These are phyloP conservation scores for Lyophyllum shimeji DNA, from an alignment of 768 basidiomycete species.

Conservation along the genomic window DNA sequence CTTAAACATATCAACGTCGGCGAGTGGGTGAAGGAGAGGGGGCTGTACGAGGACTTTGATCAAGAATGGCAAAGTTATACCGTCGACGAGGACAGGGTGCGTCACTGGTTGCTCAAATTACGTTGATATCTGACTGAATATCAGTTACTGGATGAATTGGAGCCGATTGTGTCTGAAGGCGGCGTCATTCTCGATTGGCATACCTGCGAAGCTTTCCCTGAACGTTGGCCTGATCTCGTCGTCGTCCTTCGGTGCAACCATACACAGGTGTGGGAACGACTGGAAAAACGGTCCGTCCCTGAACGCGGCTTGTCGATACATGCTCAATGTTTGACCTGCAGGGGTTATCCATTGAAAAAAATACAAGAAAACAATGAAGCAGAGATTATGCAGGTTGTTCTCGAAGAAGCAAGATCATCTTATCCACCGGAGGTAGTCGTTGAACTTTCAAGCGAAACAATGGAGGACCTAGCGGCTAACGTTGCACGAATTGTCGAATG, in stretches of 20 bases:
- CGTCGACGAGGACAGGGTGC: conserved; percentile 94
- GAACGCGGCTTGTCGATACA: background rate
- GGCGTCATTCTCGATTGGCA: conserved; percentile 94
- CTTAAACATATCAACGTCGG: conserved; percentile 87
- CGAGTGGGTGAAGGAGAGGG: conserved; percentile 82
- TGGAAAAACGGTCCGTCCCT: conserved; percentile 77
- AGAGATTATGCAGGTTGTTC: conserved; percentile 94
- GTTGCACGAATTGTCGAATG: conserved; percentile 86
- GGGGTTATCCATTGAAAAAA: conserved; percentile 86
- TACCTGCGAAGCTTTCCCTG: conserved; percentile 90
- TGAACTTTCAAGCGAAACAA: conserved; percentile 74
- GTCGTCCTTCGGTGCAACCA: conserved; percentile 92
- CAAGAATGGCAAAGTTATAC: conserved; percentile 94
- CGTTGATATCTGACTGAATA: background rate
- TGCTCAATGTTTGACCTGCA: conserved; percentile 29
- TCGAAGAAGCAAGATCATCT: conserved; percentile 84
- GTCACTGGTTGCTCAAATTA: conserved; percentile 17
- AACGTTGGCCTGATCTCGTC: conserved; percentile 95
- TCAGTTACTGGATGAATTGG: conserved; percentile 87
- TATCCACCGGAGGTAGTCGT: conserved; percentile 88
- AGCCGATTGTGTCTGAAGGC: conserved; percentile 64
- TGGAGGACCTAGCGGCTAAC: conserved; percentile 83
- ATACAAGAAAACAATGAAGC: conserved; percentile 98
- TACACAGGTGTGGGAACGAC: conserved; percentile 80
- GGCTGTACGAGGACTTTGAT: conserved; percentile 82